Evolutionary conservation across 1,284 basidiomycete genomes (phyloP), one percentile per base, ranked within the genome.

Genomic region (Pterulicium gracile): DNA sequence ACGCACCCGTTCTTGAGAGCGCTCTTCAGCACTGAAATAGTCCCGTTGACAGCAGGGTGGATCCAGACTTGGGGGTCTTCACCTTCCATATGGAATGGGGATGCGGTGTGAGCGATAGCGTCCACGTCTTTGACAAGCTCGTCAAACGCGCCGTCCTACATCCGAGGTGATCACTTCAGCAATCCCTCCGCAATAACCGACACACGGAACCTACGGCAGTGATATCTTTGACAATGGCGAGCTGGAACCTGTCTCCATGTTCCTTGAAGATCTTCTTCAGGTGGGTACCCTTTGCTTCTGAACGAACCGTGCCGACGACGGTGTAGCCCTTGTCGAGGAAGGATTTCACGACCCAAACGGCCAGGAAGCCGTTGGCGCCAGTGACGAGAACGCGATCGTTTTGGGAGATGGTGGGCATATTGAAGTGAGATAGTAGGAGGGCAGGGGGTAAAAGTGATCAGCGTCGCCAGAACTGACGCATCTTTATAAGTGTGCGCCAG

Each of bases 81-180:
- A 3, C 55, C 51, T 14, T 57, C 54, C 44, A 63, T 55, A 42
- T 63, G 55, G 43, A 70, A 67, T 3, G 77, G 77, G 2, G 73
- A 75, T 0, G 77, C 77, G 3, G 67, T 75, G 58, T 81, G 78
- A 24, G 64, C 66, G 22, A 87, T 75, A 3, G 67, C 81, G 51
- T 79, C 73, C 1, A 85, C 74, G 1, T 68, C 80, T 56, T 77
- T 76, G 24, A 86, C 78, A 1, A 78, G 79, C 36, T 81, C 76
- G 54, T 85, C 80, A 52, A 85, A 86, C 2, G 76, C 78, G n/a
- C 75, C 77, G 5, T 73, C 68, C 65, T 71, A 50, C 10, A 35
- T 36, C 23, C 39, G n/a, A n/a, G n/a, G n/a, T n/a, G n/a, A n/a
- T n/a, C n/a, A n/a, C n/a, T n/a, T n/a, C n/a, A n/a, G n/a, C n/a